A percentile compares a stretch with the other conserved stretches of the same genome.
phyloP scores from a whole-genome alignment of 2,329 filamentous ascomycete species.

The Paraphoma chrysanthemicola region DNA sequence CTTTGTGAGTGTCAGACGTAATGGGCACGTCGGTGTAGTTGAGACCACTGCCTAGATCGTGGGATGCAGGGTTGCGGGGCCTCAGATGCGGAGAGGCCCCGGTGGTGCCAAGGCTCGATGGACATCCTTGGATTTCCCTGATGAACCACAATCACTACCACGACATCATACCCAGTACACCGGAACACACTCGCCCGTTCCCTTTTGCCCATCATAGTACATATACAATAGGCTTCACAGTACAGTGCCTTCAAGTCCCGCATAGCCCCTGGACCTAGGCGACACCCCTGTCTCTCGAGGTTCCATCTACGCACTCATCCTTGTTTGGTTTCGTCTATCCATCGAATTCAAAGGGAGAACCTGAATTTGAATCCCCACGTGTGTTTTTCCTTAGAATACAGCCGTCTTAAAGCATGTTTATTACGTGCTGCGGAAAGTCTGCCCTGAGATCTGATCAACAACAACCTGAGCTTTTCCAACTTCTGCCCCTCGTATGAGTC shows the following conservation, averaged over 20 bases:
- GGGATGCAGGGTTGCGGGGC: not conserved
- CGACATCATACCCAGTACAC: not conserved
- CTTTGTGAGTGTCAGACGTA: not conserved
- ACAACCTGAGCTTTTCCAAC: too few relatives aligned
- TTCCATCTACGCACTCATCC: too few relatives aligned
- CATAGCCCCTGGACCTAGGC: not conserved
- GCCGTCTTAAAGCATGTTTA: too few relatives aligned
- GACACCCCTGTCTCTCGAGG: not conserved
- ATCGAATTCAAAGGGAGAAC: too few relatives aligned
- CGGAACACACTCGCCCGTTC: not conserved
- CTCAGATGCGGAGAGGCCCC: not conserved
- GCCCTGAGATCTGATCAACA: too few relatives aligned
- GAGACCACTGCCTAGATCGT: not conserved
- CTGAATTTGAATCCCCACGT: too few relatives aligned
- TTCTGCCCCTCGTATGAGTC: too few relatives aligned
- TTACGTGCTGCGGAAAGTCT: too few relatives aligned
- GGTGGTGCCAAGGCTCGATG: not conserved
- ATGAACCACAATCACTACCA: too few relatives aligned
- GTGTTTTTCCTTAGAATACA: too few relatives aligned
- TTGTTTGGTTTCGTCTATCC: too few relatives aligned
- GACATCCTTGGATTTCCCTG: not conserved
- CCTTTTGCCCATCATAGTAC: not conserved
- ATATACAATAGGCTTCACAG: not conserved
- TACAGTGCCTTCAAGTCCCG: too few relatives aligned
- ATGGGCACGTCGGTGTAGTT: not conserved